phyloP scores from a whole-genome alignment of 441 rosid species.

The Viola pubescens region DNA sequence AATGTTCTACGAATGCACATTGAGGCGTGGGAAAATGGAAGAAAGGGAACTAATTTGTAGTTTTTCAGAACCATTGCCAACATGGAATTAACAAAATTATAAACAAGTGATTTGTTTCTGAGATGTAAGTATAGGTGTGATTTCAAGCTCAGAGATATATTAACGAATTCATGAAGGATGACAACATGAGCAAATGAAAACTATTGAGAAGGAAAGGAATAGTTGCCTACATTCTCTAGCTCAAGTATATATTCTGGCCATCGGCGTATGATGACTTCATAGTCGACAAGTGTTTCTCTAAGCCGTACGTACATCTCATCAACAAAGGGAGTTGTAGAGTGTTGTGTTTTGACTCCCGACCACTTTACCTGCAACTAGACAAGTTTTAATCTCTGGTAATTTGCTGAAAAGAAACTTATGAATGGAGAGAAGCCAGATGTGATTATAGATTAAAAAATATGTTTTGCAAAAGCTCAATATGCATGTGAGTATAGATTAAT shows the following conservation, averaged over 20 bases:
- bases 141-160: no score
- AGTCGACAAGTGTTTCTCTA: slow-evolving; percentile 65
- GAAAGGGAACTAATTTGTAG: no score
- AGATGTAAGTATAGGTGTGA: no score
- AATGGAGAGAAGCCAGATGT: no score
- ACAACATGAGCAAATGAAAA: slow-evolving; percentile 1
- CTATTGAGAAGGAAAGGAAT: slow-evolving; percentile 5
- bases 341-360: slow-evolving; percentile 90
- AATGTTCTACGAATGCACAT: no score
- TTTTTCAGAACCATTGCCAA: no score
- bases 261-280: slow-evolving; percentile 85
- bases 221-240: slow-evolving; percentile 72
- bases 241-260: slow-evolving; percentile 96
- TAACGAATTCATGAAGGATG: not conserved
- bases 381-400: no score
- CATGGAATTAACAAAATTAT: no score
- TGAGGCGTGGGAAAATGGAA: no score
- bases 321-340: slow-evolving; percentile 88
- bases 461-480: not conserved
- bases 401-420: no score
- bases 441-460: no score
- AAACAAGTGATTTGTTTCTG: no score
- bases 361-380: slow-evolving; percentile 68
- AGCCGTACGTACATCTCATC: slow-evolving; percentile 91
- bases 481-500: not conserved